phyloP scores from a whole-genome alignment of 208 protist genomes.

The Herpetomonas muscarum region DNA sequence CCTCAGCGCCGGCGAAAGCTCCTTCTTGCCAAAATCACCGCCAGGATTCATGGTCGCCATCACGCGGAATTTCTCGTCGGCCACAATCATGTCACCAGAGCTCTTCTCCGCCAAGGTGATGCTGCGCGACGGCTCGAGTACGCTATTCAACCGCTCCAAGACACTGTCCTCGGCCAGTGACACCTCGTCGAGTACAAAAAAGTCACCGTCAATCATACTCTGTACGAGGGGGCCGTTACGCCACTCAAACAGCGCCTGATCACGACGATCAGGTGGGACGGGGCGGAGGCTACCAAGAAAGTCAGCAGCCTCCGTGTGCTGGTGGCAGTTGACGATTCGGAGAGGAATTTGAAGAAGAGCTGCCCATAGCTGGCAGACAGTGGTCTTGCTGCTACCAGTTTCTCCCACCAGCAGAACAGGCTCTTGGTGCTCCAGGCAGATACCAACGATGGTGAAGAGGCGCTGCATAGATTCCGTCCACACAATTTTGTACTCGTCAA shows the following conservation, averaged over 20 bases:
- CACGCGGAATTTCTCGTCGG: conserved; percentile 93
- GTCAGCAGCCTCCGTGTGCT: conserved; percentile 99
- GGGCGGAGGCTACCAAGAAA: conserved; percentile 95
- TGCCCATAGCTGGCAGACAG: conserved; percentile 95
- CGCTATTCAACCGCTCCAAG: conserved; percentile 99
- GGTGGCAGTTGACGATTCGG: conserved; percentile 99
- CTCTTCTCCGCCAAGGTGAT: conserved; percentile 98
- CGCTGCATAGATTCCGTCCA: conserved; percentile 96
- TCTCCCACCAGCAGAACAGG: conserved; percentile 98
- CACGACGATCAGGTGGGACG: conserved; percentile 68
- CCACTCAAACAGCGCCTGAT: conserved; percentile 97
- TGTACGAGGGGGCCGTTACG: conserved; percentile 98
- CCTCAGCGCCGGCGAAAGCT: conserved; percentile 99
- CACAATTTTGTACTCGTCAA: conserved; percentile 92
- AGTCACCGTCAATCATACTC: conserved; percentile 97
- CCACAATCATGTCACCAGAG: conserved; percentile 75
- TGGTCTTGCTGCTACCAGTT: conserved; percentile 99
- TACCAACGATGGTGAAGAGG: conserved; percentile 95
- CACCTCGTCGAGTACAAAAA: conserved; percentile 99
- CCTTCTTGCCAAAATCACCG: conserved; percentile 99
- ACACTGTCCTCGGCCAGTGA: conserved; percentile 99
- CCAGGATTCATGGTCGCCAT: conserved; percentile 99
- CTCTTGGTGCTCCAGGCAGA: conserved; percentile 94
- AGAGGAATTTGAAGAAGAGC: conserved; percentile 81
- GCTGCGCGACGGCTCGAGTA: conserved; percentile 97